Percentiles rank a stretch among this genome's conserved stretches.
phyloP scores from a whole-genome alignment of 139 green algal genomes.

The Medakamo hakoo region DNA sequence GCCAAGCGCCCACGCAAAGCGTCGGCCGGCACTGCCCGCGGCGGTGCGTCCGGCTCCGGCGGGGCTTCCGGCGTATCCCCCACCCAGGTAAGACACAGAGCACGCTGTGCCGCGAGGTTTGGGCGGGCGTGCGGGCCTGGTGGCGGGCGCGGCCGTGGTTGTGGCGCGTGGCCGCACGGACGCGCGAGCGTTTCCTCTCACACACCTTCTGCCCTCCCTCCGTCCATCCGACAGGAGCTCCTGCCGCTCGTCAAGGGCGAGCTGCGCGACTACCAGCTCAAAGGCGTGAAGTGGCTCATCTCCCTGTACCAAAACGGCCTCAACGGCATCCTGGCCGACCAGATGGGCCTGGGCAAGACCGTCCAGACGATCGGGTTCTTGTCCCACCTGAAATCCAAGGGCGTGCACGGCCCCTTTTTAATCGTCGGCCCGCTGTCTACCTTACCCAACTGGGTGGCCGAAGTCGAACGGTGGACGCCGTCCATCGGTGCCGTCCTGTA shows the following conservation, averaged over 20 bases:
- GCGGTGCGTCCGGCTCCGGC: too few species aligned
- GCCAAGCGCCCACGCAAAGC: slow-evolving; percentile 1
- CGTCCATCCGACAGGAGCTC: slow-evolving; percentile 27
- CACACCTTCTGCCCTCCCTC: not conserved
- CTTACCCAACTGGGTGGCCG: slow-evolving; percentile 83
- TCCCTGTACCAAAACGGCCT: slow-evolving; percentile 82
- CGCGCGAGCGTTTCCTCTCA: too few species aligned
- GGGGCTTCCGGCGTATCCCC: too few species aligned
- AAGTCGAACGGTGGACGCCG: slow-evolving; percentile 78
- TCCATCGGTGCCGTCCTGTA: slow-evolving; percentile 74
- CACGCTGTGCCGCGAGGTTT: too few species aligned
- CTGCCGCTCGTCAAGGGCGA: slow-evolving; percentile 63
- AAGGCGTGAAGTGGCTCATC: slow-evolving; percentile 79
- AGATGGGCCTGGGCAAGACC: slow-evolving; percentile 96
- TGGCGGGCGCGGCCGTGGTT: not conserved
- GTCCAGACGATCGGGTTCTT: slow-evolving; percentile 93
- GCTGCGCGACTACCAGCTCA: slow-evolving; percentile 78
- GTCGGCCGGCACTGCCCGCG: too few species aligned
- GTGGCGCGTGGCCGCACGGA: too few species aligned
- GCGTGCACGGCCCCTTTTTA: slow-evolving; percentile 62
- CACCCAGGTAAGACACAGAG: too few species aligned
- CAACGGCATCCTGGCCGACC: slow-evolving; percentile 86
- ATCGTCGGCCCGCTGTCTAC: slow-evolving; percentile 83
- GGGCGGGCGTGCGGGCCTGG: not conserved
- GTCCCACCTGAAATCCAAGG: slow-evolving; percentile 58